Evolutionary conservation across 2,329 filamentous ascomycete species (phyloP), one percentile per base, ranked within the genome.

Genomic region (Microcyclospora pomicola): DNA sequence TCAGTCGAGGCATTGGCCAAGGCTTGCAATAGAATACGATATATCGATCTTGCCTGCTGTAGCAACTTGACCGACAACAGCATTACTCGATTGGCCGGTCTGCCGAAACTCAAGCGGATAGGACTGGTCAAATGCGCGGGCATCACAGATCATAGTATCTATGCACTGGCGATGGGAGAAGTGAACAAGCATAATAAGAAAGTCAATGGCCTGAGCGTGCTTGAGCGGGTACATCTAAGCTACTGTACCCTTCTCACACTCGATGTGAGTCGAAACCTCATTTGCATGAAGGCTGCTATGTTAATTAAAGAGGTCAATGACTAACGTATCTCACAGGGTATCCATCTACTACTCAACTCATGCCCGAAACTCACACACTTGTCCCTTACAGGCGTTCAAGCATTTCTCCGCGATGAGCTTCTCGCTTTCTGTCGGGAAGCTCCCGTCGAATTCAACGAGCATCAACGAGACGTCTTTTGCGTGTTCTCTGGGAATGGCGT

Each of bases 11-110:
- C 77, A 39, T 69, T 98, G 27, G 85, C 95, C 30, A 78, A 80
- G 48, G 69, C 69, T 37, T 98, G 91, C 67, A 96, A 88, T 53
- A 77, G 91, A 15, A 96, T 98, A 48, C 75, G 91, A 39, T 98
- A 98, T 58, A 98, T 98, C 46, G 91, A 98, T 56, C 67, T 98
- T 32, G 91, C 91, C n/a, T 96, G 91, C 64, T 98, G 91, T 61
- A 75, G 73, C 11, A 79, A 84, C 49, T 67, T 98, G 43, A 96
- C 91, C 0, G 91, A 98, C 51, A 70, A 72, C 9, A 95, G 87
- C 15, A 81, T 98, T 12, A 80, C 73, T 44, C 80, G 84, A 46
- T 68, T 98, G 29, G 87, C 91, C 5, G 75, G 75, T 11, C 71
- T 98, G 5, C 91, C 91, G 2, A 98, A 98, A 60, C 67, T 98